Conservation (phyloP, 306 rosid genomes). For the Dicorynia guianensis region DNA sequence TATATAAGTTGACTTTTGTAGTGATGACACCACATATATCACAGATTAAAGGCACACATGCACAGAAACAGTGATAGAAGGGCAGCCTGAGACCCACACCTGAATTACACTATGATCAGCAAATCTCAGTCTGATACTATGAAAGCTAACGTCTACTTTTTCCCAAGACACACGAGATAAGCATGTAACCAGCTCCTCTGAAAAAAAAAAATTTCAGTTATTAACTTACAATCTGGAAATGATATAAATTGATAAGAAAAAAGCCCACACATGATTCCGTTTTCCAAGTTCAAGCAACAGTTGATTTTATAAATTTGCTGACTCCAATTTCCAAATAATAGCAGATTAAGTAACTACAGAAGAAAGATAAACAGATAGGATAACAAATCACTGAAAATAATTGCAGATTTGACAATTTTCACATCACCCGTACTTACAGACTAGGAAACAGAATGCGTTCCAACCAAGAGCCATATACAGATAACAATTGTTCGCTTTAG, state of each 20-base stretch:
- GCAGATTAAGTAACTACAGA: too few species aligned
- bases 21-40: neutral
- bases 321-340: too few species aligned
- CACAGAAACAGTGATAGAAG: neutral
- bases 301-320: neutral
- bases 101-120: constrained; percentile 99
- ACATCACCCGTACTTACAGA: too few species aligned
- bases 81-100: constrained; percentile 49
- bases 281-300: constrained; percentile 20
- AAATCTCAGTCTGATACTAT: constrained; percentile 69
- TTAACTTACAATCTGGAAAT: constrained; percentile 28
- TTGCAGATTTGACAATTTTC: too few species aligned
- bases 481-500: too few species aligned
- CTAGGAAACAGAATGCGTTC: too few species aligned
- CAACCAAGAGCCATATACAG: too few species aligned
- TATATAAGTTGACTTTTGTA: neutral
- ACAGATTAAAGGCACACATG: neutral
- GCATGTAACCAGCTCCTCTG: constrained; percentile 90
- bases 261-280: neutral
- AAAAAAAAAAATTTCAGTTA: constrained; percentile 47
- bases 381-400: too few species aligned
- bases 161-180: constrained; percentile 90
- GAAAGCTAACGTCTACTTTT: constrained; percentile 96
- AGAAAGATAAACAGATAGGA: too few species aligned
- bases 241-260: neutral